Evolutionary conservation across 768 basidiomycete genomes (phyloP), one percentile per base, ranked within the genome.

Genomic region (Tulasnella sp.): DNA sequence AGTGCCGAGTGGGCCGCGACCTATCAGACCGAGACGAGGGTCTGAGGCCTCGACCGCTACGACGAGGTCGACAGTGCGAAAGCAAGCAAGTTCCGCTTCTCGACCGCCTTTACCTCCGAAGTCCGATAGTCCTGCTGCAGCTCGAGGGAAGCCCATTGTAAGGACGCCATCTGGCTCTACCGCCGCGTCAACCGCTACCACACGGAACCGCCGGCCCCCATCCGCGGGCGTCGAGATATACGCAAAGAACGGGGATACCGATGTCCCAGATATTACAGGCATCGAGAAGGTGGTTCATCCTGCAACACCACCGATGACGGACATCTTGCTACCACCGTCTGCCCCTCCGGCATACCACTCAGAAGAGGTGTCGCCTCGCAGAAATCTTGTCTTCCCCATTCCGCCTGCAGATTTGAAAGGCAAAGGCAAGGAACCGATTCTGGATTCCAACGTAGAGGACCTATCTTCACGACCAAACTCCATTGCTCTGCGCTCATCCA

Each of bases 181-280:
- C n/a, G 11, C 47, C 5, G 27, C 61, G 3, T 45, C 66, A 13
- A 56, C 63, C 21, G 68, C 64, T 56, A 7, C 34, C 7, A 60
- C 34, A 38, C 34, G 34, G 34, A 38, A 5, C 34, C 34, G 34
- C 15, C 34, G 34, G 7, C 34, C 15, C 34, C 34, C 34, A 7
- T 38, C 34, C 34, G 15, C 34, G 15, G 34, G 34, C 34, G 34
- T 23, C 11, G 51, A 52, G 9, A 10, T 19, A 19, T 21, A 27
- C 21, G 9, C 23, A 15, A 17, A 11, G 51, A 30, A 52, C 15
- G 30, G 38, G 11, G 24, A 52, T 21, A 38, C 30, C 38, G 51
- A 52, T 17, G 30, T 52, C 5, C 51, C 51, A 10, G 38, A 52
- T 30, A 52, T 23, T 17, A 52, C 51, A 17, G 51, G 51, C 4